These are phyloP conservation scores for Stentor coeruleus DNA, from an alignment of 73 alveolate species.

Conservation along the genomic window DNA sequence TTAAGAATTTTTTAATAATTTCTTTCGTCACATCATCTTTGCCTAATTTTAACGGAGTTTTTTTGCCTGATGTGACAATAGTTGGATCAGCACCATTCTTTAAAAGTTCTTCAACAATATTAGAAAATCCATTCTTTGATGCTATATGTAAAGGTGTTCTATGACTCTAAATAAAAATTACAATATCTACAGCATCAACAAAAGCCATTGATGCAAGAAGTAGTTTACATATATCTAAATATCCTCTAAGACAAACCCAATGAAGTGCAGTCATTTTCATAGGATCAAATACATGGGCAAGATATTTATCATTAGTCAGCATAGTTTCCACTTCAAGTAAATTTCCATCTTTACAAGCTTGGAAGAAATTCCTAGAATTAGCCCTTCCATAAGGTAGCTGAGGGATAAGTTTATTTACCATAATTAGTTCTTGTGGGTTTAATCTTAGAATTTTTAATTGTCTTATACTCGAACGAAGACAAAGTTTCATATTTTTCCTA, in stretches of 20 bases:
- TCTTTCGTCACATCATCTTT: too few species aligned
- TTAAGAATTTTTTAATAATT: too few species aligned
- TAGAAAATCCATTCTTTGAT: slow-evolving; percentile 72
- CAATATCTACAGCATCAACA: slow-evolving; percentile 15
- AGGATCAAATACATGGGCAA: slow-evolving; percentile 17
- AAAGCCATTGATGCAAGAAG: neutral
- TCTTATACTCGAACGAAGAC: neutral
- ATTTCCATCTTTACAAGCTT: neutral
- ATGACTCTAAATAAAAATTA: neutral
- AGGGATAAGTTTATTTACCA: neutral
- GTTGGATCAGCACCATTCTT: slow-evolving; percentile 71
- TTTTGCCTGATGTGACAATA: slow-evolving; percentile 14
- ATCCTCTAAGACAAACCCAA: neutral
- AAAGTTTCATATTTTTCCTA: neutral
- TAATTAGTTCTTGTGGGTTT: neutral
- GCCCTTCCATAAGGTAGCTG: neutral
- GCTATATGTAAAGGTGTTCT: neutral
- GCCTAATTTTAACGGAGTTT: too few species aligned
- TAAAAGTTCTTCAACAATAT: slow-evolving; percentile 57
- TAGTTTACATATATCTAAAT: neutral
- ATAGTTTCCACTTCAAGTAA: neutral
- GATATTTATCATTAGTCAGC: neutral
- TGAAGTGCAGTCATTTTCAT: slow-evolving; percentile 8
- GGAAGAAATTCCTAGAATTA: neutral
- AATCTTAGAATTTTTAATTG: neutral